Conservation (phyloP, 2,329 filamentous ascomycete species). For the Thermothelomyces thermophilus region DNA sequence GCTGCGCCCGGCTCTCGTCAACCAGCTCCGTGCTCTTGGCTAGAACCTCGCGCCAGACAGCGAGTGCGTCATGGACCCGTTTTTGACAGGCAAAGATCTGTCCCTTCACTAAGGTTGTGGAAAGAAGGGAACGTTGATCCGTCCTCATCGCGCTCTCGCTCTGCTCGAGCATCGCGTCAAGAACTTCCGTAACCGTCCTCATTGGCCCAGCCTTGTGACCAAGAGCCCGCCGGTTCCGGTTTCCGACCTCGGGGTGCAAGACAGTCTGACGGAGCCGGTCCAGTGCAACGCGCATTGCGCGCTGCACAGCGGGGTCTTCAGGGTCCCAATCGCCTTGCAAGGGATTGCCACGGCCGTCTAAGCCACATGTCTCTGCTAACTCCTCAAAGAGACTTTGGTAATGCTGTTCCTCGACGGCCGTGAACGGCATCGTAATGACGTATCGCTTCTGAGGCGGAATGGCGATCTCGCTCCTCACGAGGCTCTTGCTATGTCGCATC, state of each 20-base stretch:
- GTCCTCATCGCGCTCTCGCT: constrained; percentile 60
- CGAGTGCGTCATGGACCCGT: constrained; percentile 59
- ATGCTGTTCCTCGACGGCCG: constrained; percentile 82
- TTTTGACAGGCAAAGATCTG: constrained; percentile 74
- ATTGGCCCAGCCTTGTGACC: constrained; percentile 61
- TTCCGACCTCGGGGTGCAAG: constrained; percentile 76
- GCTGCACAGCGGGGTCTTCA: constrained; percentile 48
- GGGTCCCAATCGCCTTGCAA: constrained; percentile 56
- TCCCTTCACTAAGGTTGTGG: constrained; percentile 59
- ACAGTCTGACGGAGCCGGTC: constrained; percentile 73
- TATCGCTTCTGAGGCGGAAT: constrained; percentile 79
- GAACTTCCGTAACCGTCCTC: constrained; percentile 76
- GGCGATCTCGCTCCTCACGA: constrained; percentile 68
- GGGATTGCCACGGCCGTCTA: constrained; percentile 60
- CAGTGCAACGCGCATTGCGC: constrained; percentile 74
- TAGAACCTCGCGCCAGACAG: constrained; percentile 59
- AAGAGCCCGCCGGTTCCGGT: constrained; percentile 56
- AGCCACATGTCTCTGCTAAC: constrained; percentile 63
- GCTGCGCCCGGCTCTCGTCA: constrained; percentile 55
- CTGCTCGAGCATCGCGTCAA: constrained; percentile 87
- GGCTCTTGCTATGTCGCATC: constrained; percentile 78
- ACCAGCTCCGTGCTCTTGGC: constrained; percentile 48
- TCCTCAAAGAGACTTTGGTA: constrained; percentile 70
- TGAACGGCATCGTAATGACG: constrained; percentile 85
- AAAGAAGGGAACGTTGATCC: constrained; percentile 62